phyloP scores from a whole-genome alignment of 2,329 filamentous ascomycete species.

The Diaporthe sp. region DNA sequence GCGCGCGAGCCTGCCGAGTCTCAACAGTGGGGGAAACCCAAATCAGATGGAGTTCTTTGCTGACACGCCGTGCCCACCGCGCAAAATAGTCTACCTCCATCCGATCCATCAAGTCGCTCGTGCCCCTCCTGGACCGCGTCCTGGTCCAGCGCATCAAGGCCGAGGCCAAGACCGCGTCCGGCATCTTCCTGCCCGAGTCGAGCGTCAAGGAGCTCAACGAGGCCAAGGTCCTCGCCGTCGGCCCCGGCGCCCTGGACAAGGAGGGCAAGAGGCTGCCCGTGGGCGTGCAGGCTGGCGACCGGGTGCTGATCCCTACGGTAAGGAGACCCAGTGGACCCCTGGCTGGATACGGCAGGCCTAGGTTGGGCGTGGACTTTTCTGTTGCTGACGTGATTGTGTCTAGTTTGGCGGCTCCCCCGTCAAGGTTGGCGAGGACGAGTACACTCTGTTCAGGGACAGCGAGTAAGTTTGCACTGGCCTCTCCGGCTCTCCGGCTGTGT shows the following conservation, averaged over 20 bases:
- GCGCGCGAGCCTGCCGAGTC: background rate
- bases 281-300: constrained; percentile 87
- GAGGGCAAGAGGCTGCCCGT: constrained; percentile 90
- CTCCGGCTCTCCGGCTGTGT: background rate
- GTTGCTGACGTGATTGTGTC: constrained; percentile 46
- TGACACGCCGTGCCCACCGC: background rate
- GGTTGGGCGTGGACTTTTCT: constrained; percentile 34
- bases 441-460: constrained; percentile 94
- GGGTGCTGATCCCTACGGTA: constrained; percentile 96
- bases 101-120: constrained; percentile 95
- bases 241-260: constrained; percentile 88
- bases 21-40: background rate
- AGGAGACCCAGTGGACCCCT: constrained; percentile 48
- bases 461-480: constrained; percentile 77
- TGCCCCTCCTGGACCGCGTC: constrained; percentile 95
- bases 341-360: background rate
- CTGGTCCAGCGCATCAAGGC: constrained; percentile 98
- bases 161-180: constrained; percentile 94
- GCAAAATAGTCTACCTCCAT: constrained; percentile 75
- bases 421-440: constrained; percentile 98
- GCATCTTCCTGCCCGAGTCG: constrained; percentile 97
- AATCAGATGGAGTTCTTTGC: background rate
- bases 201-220: constrained; percentile 99
- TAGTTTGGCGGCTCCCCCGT: constrained; percentile 94
- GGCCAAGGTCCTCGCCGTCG: constrained; percentile 95